A percentile compares a stretch with the other conserved stretches of the same genome.
These are phyloP conservation scores for Syncephalis fuscata DNA, from an alignment of 371 early-diverging fungal genomes.

Conservation along the genomic window DNA sequence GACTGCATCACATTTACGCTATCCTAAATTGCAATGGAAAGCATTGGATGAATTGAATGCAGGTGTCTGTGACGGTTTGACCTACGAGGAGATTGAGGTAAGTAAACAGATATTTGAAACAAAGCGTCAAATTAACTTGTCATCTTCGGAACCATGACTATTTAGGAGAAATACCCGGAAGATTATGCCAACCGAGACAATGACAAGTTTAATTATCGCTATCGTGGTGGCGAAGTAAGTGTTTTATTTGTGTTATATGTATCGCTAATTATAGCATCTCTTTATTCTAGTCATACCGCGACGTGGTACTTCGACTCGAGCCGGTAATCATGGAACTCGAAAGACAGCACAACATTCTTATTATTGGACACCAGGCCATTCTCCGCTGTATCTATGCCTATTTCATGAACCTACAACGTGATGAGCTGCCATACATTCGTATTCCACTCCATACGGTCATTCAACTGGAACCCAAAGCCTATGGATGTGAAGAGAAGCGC, in stretches of 20 bases:
- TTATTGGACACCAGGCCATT: conserved; percentile 90
- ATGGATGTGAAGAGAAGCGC: conserved; percentile 80
- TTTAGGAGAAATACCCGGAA: conserved; percentile 51
- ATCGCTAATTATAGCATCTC: not conserved
- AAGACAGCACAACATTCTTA: conserved; percentile 85
- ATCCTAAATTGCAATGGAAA: conserved; percentile 89
- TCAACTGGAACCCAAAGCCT: conserved; percentile 86
- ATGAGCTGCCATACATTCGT: conserved; percentile 88
- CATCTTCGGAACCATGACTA: no score
- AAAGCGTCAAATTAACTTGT: not conserved
- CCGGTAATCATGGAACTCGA: conserved; percentile 97
- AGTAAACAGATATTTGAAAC: conserved; percentile 2
- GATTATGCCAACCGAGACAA: conserved; percentile 81
- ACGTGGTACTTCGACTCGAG: conserved; percentile 72
- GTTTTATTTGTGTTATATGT: not conserved
- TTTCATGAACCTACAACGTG: conserved; percentile 77
- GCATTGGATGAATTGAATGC: conserved; percentile 93
- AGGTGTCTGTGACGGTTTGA: conserved; percentile 95
- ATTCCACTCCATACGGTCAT: conserved; percentile 95
- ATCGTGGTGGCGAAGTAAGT: conserved; percentile 80
- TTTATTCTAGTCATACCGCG: conserved; percentile 61
- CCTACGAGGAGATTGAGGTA: conserved; percentile 92
- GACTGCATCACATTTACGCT: conserved; percentile 57
- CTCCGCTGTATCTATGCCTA: conserved; percentile 88
- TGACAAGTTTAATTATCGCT: conserved; percentile 89